Base-by-base conservation (phyloP, 2,329 filamentous ascomycete genomes). In the Pseudogymnoascus sp. region DNA sequence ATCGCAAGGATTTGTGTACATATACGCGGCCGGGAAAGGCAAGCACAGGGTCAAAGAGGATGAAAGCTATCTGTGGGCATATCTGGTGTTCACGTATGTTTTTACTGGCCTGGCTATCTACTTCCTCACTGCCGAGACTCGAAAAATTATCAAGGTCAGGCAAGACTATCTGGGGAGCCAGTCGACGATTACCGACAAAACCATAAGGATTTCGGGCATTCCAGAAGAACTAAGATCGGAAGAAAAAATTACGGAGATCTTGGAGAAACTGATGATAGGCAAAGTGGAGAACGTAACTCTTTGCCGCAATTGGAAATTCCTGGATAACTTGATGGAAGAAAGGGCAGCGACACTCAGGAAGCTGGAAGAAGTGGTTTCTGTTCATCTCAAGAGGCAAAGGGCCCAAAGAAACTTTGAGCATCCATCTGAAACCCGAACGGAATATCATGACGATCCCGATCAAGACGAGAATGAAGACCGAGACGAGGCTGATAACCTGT, bases 131-230 rank as follows among this genome's bases (percentile, higher is more conserved):
- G 83, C 83, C 45, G 89, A 96, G 76, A 98, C 95, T 0, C 85
- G 89, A 69, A 89, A 87, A 65, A 89, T 99, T 62, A 96, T 98
- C 68, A 85, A 88, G 64, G 84, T 93, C 31, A 83, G 95, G 23
- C 95, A 99, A 75, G 87, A 92, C 65, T 99, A 97, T 73, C 82
- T 99, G 8, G 95, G 95, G 11, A 92, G 88, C 21, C 93, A 98
- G 75, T 93, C 90, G 0, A 98, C 93, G n/a, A 85, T 97, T 62
- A 98, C 95, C 1, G 95, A 99, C 76, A 87, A 93, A 34, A 99
- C 95, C 0, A 93, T 99, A 71, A 88, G 92, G 23, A 78, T 99
- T 16, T 95, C 93, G 0, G 93, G 93, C 0, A 93, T 99, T 21
- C 95, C 96, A 0, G 73, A 76, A 3, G 87, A 93, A 23, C 77